Evolutionary conservation across 2,329 filamentous ascomycete species (phyloP).

Genomic region (Arthrobotrys sphaeroides): DNA sequence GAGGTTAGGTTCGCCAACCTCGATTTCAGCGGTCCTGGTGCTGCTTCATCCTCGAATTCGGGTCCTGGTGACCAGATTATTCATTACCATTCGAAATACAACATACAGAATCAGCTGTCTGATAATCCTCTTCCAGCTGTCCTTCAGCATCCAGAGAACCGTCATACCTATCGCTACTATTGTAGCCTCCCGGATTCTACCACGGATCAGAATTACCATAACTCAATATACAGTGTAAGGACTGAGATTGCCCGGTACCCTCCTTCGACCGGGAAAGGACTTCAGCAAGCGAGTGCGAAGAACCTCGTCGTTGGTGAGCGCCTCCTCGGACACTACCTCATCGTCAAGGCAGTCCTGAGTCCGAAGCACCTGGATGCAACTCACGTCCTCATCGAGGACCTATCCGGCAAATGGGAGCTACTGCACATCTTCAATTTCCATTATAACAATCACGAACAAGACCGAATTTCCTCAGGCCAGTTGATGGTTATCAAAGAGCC

Average conservation of each 20-base stretch:
- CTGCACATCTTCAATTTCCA: constrained; percentile 42
- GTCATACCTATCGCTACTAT: constrained; percentile 27
- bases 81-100: constrained; percentile 2
- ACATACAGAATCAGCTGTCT: neutral
- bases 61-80: neutral
- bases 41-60: neutral
- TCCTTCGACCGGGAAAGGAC: constrained; percentile 3
- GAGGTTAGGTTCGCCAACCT: neutral
- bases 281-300: neutral
- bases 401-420: constrained; percentile 23
- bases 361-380: constrained; percentile 39
- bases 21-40: constrained; percentile 15
- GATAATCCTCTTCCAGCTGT: neutral
- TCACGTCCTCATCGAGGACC: constrained; percentile 42
- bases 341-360: constrained; percentile 27
- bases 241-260: constrained; percentile 12
- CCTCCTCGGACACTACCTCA: neutral
- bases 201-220: neutral
- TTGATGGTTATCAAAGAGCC: constrained; percentile 48
- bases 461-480: constrained; percentile 27
- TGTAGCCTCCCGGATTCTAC: neutral
- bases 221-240: constrained; percentile 18
- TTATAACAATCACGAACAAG: constrained; percentile 20
- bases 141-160: constrained; percentile 24
- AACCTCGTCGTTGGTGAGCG: constrained; percentile 6